Evolutionary conservation across 1,284 basidiomycete species (phyloP).

Genomic region (Cutaneotrichosporon daszewskae): DNA sequence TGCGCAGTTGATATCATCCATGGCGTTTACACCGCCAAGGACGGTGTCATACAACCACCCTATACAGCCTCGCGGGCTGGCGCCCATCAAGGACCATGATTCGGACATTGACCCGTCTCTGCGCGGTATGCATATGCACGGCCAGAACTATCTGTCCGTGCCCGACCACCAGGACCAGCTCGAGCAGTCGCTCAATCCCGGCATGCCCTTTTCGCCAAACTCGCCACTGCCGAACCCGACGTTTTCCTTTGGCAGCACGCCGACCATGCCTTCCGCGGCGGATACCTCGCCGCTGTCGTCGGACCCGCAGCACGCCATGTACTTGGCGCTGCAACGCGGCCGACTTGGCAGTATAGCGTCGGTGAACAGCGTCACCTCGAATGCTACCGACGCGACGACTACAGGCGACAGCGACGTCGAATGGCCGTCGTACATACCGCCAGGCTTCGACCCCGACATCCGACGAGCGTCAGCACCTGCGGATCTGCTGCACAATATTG

Average conservation of each 20-base stretch:
- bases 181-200: constrained; percentile 13
- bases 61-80: constrained; percentile 21
- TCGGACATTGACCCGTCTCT: constrained; percentile 16
- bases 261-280: background rate
- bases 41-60: constrained; percentile 2
- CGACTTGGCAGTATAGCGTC: constrained; percentile 35
- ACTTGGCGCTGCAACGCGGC: constrained; percentile 30
- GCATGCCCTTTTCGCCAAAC: constrained; percentile 24
- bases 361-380: constrained; percentile 22
- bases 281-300: background rate
- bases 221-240: constrained; percentile 35
- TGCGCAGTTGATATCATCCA: constrained; percentile 36
- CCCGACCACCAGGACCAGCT: background rate
- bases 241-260: constrained; percentile 36
- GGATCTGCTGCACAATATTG: constrained; percentile 26
- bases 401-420: constrained; percentile 25
- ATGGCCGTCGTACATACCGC: constrained; percentile 8
- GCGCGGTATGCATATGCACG: constrained; percentile 9
- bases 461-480: constrained; percentile 27
- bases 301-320: constrained; percentile 23
- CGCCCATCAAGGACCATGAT: constrained; percentile 37
- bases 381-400: constrained; percentile 20
- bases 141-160: constrained; percentile 3
- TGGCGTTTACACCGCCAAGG: constrained; percentile 41
- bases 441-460: constrained; percentile 25